phyloP scores from a whole-genome alignment of 257 asterid genomes.

The Hygrophila difformis region DNA sequence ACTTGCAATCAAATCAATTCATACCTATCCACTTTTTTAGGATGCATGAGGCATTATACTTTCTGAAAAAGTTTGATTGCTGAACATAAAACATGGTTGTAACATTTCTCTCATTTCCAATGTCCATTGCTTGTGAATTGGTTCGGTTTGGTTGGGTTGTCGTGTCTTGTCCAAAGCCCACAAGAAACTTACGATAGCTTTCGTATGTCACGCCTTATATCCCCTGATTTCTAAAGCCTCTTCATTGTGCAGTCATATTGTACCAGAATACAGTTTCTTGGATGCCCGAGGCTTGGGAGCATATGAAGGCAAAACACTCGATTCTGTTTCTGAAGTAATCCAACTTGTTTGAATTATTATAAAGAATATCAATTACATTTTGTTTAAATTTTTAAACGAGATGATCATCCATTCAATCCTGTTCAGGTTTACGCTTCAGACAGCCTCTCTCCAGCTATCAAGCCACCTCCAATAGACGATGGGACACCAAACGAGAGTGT shows the following conservation, averaged over 20 bases:
- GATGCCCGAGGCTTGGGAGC: slow-evolving; percentile 99
- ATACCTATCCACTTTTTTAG: not conserved
- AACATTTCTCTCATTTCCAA: too few species aligned
- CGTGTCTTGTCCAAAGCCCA: too few species aligned
- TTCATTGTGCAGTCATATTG: slow-evolving; percentile 36
- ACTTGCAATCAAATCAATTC: not conserved
- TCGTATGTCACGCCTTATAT: not conserved
- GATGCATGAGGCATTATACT: too few species aligned
- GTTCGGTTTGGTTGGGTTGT: not conserved
- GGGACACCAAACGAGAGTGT: slow-evolving; percentile 96
- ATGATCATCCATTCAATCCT: too few species aligned
- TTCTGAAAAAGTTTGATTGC: too few species aligned
- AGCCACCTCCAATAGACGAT: slow-evolving; percentile 79
- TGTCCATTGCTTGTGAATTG: not conserved
- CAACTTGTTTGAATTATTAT: not conserved
- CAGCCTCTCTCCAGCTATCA: slow-evolving; percentile 58
- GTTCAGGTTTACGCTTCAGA: slow-evolving; percentile 71
- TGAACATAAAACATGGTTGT: too few species aligned
- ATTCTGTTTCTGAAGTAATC: slow-evolving; percentile 58
- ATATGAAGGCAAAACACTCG: slow-evolving; percentile 70
- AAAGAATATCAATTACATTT: too few species aligned
- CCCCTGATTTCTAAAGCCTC: not conserved
- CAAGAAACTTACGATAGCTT: too few species aligned
- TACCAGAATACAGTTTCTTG: slow-evolving; percentile 90
- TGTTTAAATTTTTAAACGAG: too few species aligned